Percentiles rank a stretch among this genome's conserved stretches.
Evolutionary conservation across 2,329 filamentous ascomycete species (phyloP).

Genomic region (Cryphonectria carpinicola): DNA sequence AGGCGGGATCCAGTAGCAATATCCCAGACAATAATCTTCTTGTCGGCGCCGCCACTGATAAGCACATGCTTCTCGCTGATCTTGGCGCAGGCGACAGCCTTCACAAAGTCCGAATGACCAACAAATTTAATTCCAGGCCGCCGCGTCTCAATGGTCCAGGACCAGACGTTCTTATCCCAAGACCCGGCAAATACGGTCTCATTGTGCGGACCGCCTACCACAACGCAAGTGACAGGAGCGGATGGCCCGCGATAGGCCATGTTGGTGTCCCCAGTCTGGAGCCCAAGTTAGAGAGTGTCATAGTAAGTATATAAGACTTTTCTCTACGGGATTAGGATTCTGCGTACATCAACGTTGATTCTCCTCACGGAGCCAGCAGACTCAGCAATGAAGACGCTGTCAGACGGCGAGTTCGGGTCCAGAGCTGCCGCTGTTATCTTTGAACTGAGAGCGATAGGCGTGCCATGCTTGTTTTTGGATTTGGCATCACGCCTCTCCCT

Average conservation of each 20-base stretch:
- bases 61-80: slow-evolving; percentile 66
- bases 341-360: slow-evolving; percentile 72
- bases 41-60: slow-evolving; percentile 77
- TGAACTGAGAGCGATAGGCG: slow-evolving; percentile 78
- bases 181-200: slow-evolving; percentile 79
- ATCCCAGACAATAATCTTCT: slow-evolving; percentile 85
- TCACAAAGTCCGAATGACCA: slow-evolving; percentile 91
- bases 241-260: slow-evolving; percentile 71
- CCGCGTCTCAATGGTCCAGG: slow-evolving; percentile 70
- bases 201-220: slow-evolving; percentile 61
- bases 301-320: too few relatives aligned
- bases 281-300: neutral
- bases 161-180: slow-evolving; percentile 94
- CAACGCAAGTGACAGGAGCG: slow-evolving; percentile 79
- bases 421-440: slow-evolving; percentile 79
- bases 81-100: slow-evolving; percentile 68
- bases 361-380: slow-evolving; percentile 80
- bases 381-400: slow-evolving; percentile 78
- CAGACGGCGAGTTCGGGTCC: slow-evolving; percentile 65
- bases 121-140: slow-evolving; percentile 62
- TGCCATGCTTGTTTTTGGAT: slow-evolving; percentile 76
- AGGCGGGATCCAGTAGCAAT: slow-evolving; percentile 67
- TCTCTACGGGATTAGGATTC: neutral
- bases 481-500: slow-evolving; percentile 69
- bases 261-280: slow-evolving; percentile 46